phyloP scores from a whole-genome alignment of 345 rosid genomes.

The Mallotus nudiflorus region DNA sequence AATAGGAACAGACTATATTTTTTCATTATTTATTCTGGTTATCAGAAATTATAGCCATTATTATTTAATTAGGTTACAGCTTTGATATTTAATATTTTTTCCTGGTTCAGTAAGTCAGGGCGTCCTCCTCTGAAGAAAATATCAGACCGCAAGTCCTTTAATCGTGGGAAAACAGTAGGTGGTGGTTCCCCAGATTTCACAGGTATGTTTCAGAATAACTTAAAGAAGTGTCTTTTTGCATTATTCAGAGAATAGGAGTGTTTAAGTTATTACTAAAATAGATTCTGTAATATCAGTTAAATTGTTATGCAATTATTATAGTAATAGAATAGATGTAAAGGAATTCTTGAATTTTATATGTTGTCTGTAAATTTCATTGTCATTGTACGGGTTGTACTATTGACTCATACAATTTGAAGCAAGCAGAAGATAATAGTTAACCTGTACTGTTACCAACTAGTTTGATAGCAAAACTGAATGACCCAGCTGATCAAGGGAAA shows the following conservation, averaged over 20 bases:
- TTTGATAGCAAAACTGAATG: background rate
- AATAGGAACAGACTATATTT: background rate
- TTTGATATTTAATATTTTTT: constrained; percentile 7
- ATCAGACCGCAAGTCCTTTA: constrained; percentile 45
- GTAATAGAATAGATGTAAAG: background rate
- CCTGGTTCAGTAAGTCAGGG: constrained; percentile 50
- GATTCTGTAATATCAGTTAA: background rate
- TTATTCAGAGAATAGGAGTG: background rate
- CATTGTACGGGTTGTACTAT: background rate
- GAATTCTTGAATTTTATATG: background rate
- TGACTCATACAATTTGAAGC: background rate
- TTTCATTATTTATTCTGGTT: background rate
- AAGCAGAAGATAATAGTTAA: background rate
- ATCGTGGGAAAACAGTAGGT: constrained; percentile 35
- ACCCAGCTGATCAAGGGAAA: no score
- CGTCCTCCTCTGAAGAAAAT: constrained; percentile 61
- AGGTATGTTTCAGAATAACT: constrained; percentile 28
- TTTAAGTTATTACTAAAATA: background rate
- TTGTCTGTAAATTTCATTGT: background rate
- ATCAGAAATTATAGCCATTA: background rate
- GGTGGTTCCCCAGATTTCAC: constrained; percentile 42
- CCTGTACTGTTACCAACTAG: background rate
- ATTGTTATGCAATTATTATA: background rate
- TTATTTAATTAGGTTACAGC: background rate
- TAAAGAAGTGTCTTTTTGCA: background rate